These are phyloP conservation scores for Anthracocystis panici-leucophaei DNA, from an alignment of 1,284 basidiomycete species.

Conservation along the genomic window DNA sequence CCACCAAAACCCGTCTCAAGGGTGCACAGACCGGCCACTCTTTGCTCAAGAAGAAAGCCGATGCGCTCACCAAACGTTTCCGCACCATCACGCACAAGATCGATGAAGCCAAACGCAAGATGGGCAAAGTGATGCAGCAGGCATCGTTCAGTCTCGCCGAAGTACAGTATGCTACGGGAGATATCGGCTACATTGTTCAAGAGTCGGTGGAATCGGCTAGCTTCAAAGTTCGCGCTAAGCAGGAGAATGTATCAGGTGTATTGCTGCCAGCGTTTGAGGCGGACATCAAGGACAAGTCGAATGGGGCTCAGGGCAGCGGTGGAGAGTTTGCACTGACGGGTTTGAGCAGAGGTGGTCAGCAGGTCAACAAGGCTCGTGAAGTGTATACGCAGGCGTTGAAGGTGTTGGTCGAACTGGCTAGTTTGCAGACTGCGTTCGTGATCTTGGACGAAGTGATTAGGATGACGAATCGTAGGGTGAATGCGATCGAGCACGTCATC, in stretches of 20 bases:
- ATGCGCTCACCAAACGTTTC: slow-evolving; percentile 93
- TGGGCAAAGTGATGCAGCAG: slow-evolving; percentile 98
- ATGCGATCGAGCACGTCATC: slow-evolving; percentile 97
- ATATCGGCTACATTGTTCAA: slow-evolving; percentile 82
- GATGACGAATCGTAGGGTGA: slow-evolving; percentile 96
- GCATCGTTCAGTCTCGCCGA: slow-evolving; percentile 98
- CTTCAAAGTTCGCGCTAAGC: slow-evolving; percentile 92
- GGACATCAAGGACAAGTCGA: slow-evolving; percentile 39
- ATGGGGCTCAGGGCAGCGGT: slow-evolving; percentile 18
- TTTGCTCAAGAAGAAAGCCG: slow-evolving; percentile 94
- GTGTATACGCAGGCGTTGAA: slow-evolving; percentile 97
- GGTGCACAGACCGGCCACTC: slow-evolving; percentile 98
- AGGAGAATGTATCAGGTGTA: slow-evolving; percentile 98
- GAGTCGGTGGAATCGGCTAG: slow-evolving; percentile 79
- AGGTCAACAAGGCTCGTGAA: slow-evolving; percentile 91
- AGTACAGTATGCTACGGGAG: slow-evolving; percentile 91
- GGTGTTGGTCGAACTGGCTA: slow-evolving; percentile 95
- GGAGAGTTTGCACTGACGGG: slow-evolving; percentile 95
- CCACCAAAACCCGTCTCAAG: slow-evolving; percentile 92
- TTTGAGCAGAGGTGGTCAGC: slow-evolving; percentile 94
- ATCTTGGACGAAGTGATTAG: slow-evolving; percentile 99
- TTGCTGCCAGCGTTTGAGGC: slow-evolving; percentile 89
- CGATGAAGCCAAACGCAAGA: slow-evolving; percentile 98
- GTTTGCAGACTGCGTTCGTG: slow-evolving; percentile 91
- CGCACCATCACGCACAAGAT: slow-evolving; percentile 73